Evolutionary conservation across 441 rosid species (phyloP).

Genomic region (Erysimum cheiri): DNA sequence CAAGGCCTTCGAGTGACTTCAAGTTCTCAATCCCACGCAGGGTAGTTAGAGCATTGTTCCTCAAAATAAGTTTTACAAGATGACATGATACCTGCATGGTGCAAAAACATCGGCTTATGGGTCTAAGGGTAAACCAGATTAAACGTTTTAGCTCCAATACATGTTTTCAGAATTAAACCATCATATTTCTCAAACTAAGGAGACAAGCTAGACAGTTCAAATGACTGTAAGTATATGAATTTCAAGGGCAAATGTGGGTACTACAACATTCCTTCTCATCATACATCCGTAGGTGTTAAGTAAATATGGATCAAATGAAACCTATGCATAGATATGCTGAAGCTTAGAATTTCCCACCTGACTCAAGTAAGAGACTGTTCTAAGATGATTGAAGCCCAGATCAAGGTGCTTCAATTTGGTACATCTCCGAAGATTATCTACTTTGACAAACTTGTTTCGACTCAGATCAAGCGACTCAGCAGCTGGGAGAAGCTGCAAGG

Average conservation of each 20-base stretch:
- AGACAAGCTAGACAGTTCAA: constrained; percentile 9
- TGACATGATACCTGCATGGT: constrained; percentile 78
- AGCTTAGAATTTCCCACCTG: constrained; percentile 58
- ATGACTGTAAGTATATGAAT: not conserved
- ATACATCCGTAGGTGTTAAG: constrained; percentile 6
- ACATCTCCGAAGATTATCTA: constrained; percentile 86
- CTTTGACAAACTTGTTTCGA: constrained; percentile 85
- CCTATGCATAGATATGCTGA: constrained; percentile 11
- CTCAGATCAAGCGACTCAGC: constrained; percentile 96
- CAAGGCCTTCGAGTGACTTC: constrained; percentile 96
- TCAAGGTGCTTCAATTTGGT: constrained; percentile 87
- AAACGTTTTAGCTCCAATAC: constrained; percentile 12
- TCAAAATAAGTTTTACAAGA: constrained; percentile 84
- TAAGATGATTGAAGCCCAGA: constrained; percentile 90
- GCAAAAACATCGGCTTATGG: constrained; percentile 49
- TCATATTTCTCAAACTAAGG: not conserved
- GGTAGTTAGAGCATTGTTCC: constrained; percentile 90
- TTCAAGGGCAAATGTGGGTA: not conserved
- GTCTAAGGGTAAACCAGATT: constrained; percentile 46
- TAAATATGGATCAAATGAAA: constrained; percentile 12
- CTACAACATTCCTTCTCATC: constrained; percentile 6
- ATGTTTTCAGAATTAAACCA: constrained; percentile 4
- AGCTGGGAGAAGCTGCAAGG: constrained; percentile 96
- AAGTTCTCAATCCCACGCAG: constrained; percentile 89
- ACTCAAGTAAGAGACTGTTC: constrained; percentile 67